phyloP scores from a whole-genome alignment of 2,329 filamentous ascomycete genomes.

The Arthroderma sp. region DNA sequence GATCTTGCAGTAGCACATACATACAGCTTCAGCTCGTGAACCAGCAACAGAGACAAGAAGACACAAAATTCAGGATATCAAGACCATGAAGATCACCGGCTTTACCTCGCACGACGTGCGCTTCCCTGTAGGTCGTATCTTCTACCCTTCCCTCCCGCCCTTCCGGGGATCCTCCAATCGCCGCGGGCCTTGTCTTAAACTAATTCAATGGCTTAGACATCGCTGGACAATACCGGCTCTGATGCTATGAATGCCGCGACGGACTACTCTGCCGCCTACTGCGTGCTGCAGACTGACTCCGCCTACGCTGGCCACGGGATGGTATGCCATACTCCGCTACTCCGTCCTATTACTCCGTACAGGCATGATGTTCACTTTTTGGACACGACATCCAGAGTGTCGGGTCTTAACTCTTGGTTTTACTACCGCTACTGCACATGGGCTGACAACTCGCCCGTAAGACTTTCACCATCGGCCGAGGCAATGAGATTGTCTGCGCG shows the following conservation, averaged over 20 bases:
- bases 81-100: conserved; percentile 55
- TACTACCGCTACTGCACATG: background rate
- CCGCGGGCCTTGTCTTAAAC: background rate
- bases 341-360: too few species aligned
- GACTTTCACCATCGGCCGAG: conserved; percentile 47
- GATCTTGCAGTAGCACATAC: background rate
- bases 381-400: background rate
- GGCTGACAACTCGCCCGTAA: conserved; percentile 12
- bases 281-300: conserved; percentile 73
- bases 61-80: background rate
- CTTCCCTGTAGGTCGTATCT: conserved; percentile 44
- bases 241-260: conserved; percentile 94
- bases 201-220: conserved; percentile 44
- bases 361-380: background rate
- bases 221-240: conserved; percentile 87
- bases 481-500: conserved; percentile 82
- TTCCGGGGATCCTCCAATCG: conserved; percentile 3
- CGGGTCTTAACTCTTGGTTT: background rate
- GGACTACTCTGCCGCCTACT: conserved; percentile 91
- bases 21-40: too few species aligned
- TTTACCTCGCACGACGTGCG: conserved; percentile 62
- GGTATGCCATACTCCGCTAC: too few species aligned
- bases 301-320: conserved; percentile 31
- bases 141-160: background rate
- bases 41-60: background rate